Percentiles rank a stretch among this genome's conserved stretches.
Conservation (phyloP, 1,284 basidiomycete genomes). For the Xerocomus cyaneibrunnescens region DNA sequence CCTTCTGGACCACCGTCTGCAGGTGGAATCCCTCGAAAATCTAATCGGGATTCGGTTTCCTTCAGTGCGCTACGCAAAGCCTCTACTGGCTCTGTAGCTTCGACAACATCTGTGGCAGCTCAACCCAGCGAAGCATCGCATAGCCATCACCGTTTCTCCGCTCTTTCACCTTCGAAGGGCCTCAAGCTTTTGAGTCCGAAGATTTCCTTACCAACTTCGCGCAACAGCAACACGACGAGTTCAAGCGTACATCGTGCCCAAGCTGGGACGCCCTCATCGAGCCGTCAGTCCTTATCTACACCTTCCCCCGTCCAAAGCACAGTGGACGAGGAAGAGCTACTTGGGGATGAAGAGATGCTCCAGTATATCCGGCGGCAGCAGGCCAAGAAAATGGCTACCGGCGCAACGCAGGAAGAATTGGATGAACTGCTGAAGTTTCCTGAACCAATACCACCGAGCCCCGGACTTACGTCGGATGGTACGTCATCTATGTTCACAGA, state of each 20-base stretch:
- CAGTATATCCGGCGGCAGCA: constrained; percentile 91
- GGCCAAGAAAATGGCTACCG: constrained; percentile 82
- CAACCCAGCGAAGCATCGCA: constrained; percentile 33
- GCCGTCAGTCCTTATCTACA: constrained; percentile 73
- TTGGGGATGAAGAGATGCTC: constrained; percentile 97
- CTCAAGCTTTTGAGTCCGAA: constrained; percentile 79
- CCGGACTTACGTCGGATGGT: constrained; percentile 73
- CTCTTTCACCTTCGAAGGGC: constrained; percentile 78
- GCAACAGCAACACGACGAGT: constrained; percentile 42
- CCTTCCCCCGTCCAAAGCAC: constrained; percentile 74
- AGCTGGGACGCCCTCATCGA: constrained; percentile 65
- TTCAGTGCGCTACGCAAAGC: constrained; percentile 75
- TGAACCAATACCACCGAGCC: constrained; percentile 75
- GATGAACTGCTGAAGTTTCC: constrained; percentile 93
- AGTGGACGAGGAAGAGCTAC: constrained; percentile 86
- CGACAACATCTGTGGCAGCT: constrained; percentile 52
- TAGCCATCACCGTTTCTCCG: constrained; percentile 66
- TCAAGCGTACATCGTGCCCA: constrained; percentile 54
- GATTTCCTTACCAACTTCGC: constrained; percentile 58
- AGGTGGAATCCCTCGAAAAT: constrained; percentile 56
- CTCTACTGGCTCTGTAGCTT: constrained; percentile 73
- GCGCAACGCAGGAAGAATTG: constrained; percentile 82
- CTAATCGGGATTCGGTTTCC: constrained; percentile 72
- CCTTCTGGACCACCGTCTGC: constrained; percentile 49
- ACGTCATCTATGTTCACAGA: constrained; percentile 31